Base-by-base conservation (phyloP, 1,139 yeast genomes). In the Suhomyces wounanorum region DNA sequence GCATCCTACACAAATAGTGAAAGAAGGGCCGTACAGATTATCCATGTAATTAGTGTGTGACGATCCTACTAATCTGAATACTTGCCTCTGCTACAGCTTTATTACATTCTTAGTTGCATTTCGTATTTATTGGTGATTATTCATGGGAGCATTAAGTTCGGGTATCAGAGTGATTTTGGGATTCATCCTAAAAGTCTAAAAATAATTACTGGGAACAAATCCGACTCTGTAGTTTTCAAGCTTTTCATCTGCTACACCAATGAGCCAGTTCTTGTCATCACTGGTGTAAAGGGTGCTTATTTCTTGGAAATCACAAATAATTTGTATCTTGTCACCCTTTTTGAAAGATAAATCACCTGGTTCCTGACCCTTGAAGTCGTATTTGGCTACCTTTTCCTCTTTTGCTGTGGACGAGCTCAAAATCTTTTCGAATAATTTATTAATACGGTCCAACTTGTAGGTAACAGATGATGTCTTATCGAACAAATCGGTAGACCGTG, bases 331-430 rank as follows among this genome's bases (percentile, higher is more conserved):
- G 38, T 76, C 78, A 14, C 77, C 79, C 37, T 62, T 55, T 3
- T 63, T 57, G 50, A 77, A 73, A 3, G 78, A 65, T 43, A 77
- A 64, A 52, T 77, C 81, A 0, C 81, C 81, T 0, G 75, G 66
- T 49, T 69, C 65, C 14, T 44, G 55, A 0, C 79, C 79, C 2
- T 50, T 50, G 52, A 73, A 77, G 49, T 64, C 66, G 52, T 59
- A 55, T 42, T 61, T 62, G 2, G 78, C 80, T 2, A 43, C 52
- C 16, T 62, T 37, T 8, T 51, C 49, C 39, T 51, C 55, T 11
- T 57, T 57, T 1, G 51, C 44, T 13, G 50, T 46, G 2, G 52
- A 37, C 16, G 18, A n/a, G 17, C 11, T 8, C 25, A 55, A 17
- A 7, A 56, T 41, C 43, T 61, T 61, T 11, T 60, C 62, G 49